These are phyloP conservation scores for Rutidosis leptorrhynchoides DNA, from an alignment of 129 eudicot genomes.

Conservation along the genomic window DNA sequence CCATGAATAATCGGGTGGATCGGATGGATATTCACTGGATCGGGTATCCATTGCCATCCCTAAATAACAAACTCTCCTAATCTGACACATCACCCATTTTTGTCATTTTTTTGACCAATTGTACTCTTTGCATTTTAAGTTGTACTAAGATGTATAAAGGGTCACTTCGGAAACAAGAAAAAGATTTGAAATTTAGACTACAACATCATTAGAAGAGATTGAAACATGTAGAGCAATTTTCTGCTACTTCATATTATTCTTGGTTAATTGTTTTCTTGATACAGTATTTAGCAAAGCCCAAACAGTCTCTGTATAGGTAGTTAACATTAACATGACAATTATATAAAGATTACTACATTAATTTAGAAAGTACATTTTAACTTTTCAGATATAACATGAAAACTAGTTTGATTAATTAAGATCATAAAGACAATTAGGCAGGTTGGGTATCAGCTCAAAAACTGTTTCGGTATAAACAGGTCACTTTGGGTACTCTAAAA, in stretches of 20 bases:
- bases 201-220: background rate
- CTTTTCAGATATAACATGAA: background rate
- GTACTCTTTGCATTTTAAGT: background rate
- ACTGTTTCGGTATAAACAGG: background rate
- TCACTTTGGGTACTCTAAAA: background rate
- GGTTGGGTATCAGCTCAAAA: background rate
- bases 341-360: no score
- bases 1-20: no score
- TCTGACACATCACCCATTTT: no score
- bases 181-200: background rate
- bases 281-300: no score
- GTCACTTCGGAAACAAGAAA: background rate
- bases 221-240: slow-evolving; percentile 15
- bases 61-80: no score
- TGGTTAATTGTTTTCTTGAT: no score
- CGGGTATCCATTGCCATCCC: no score
- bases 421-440: background rate
- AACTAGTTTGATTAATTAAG: background rate
- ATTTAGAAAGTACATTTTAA: background rate
- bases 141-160: background rate
- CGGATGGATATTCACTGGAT: no score
- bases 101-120: background rate
- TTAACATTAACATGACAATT: no score
- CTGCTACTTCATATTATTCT: slow-evolving; percentile 8
- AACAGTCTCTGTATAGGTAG: no score